Evolutionary conservation across 129 eudicot species (phyloP).

Genomic region (Calendula officinalis): DNA sequence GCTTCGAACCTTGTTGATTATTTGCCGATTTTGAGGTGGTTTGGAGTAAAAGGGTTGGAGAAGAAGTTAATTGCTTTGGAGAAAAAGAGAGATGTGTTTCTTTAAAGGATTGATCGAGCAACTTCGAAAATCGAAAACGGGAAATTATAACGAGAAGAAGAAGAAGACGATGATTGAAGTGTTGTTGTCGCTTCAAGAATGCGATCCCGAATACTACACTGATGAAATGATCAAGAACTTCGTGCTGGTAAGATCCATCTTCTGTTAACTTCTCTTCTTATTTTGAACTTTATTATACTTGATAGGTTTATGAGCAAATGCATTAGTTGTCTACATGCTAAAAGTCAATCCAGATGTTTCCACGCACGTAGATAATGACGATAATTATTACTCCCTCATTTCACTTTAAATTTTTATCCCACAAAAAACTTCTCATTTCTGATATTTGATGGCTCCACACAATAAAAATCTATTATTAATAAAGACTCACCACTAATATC

Average conservation of each 20-base stretch:
- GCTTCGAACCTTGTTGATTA: conserved; percentile 34
- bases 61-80: conserved; percentile 26
- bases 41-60: conserved; percentile 27
- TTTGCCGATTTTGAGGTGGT: conserved; percentile 43
- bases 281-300: too few relatives aligned
- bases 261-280: conserved; percentile 8
- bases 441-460: too few relatives aligned
- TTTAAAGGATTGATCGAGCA: conserved; percentile 48
- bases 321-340: too few relatives aligned
- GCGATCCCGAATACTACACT: conserved; percentile 50
- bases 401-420: too few relatives aligned
- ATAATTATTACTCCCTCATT: too few relatives aligned
- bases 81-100: conserved; percentile 37
- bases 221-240: conserved; percentile 49
- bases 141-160: conserved; percentile 1
- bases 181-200: conserved; percentile 46
- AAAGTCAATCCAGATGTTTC: too few relatives aligned
- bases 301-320: too few relatives aligned
- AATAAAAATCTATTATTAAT: too few relatives aligned
- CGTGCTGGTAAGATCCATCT: conserved; percentile 44
- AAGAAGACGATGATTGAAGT: conserved; percentile 44
- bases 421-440: too few relatives aligned
- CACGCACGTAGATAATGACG: too few relatives aligned
- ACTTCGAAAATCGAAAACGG: conserved; percentile 4
- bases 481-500: too few relatives aligned